A percentile compares a stretch with the other conserved stretches of the same genome.
phyloP scores from a whole-genome alignment of 2,329 filamentous ascomycete species.

The Talaromyces albobiverticillius region DNA sequence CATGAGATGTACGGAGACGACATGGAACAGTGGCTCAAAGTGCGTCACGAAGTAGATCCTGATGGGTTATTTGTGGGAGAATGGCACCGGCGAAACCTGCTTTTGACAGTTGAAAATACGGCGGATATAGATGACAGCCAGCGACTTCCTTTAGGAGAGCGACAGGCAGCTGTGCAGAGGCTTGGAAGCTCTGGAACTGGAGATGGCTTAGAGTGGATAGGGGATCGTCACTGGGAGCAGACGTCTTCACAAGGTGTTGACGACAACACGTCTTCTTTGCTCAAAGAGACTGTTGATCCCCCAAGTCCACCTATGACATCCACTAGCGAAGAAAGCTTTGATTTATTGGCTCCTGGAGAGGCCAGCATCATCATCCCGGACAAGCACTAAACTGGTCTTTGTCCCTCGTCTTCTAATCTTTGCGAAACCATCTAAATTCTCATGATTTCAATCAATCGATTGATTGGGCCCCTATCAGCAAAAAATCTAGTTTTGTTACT shows the following conservation, averaged over 20 bases:
- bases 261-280: constrained; percentile 9
- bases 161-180: constrained; percentile 34
- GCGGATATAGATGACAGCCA: constrained; percentile 4
- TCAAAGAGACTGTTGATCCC: constrained; percentile 9
- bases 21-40: constrained; percentile 63
- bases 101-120: constrained; percentile 29
- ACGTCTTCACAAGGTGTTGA: not conserved
- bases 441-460: not conserved
- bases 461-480: no score
- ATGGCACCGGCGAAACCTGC: constrained; percentile 76
- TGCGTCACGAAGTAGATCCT: constrained; percentile 70
- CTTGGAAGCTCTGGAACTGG: constrained; percentile 28
- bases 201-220: constrained; percentile 43
- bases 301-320: constrained; percentile 38
- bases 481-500: not conserved
- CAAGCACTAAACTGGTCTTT: constrained; percentile 2
- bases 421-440: no score
- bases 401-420: not conserved
- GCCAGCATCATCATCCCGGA: constrained; percentile 35
- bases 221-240: constrained; percentile 31
- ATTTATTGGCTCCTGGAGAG: constrained; percentile 43
- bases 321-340: constrained; percentile 49
- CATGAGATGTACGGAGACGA: constrained; percentile 66
- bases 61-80: constrained; percentile 86
- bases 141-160: constrained; percentile 40